A percentile compares a stretch with the other conserved stretches of the same genome.
Evolutionary conservation across 2,329 filamentous ascomycete species (phyloP).

Genomic region (Macrophomina tecta): DNA sequence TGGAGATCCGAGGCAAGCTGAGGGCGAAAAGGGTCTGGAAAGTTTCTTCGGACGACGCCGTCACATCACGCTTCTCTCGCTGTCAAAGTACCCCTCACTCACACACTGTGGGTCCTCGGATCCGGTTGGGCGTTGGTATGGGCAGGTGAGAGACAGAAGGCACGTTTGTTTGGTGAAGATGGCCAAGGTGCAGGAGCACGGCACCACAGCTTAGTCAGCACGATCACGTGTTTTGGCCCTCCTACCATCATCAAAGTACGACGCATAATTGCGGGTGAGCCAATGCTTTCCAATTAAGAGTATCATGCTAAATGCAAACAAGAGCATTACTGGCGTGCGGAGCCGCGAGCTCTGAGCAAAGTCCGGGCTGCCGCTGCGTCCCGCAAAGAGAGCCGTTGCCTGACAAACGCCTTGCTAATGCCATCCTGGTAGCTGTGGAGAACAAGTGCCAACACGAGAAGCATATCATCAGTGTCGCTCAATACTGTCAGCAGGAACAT

Average conservation of each 20-base stretch:
- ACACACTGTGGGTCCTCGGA: neutral
- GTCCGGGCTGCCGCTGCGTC: neutral
- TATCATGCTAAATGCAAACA: constrained; percentile 5
- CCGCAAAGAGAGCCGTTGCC: neutral
- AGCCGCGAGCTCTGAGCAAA: neutral
- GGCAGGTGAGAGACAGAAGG: neutral
- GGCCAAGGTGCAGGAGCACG: constrained; percentile 2
- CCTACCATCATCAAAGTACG: neutral
- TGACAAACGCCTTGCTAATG: constrained; percentile 25
- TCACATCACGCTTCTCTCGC: constrained; percentile 15
- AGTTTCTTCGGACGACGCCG: constrained; percentile 14
- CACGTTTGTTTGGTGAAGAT: constrained; percentile 13
- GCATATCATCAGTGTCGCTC: constrained; percentile 5
- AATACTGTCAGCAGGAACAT: constrained; percentile 27
- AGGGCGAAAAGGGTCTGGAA: constrained; percentile 1
- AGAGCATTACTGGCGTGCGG: neutral
- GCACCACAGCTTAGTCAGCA: constrained; percentile 19
- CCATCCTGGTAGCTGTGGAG: constrained; percentile 6
- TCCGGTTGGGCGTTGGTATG: neutral
- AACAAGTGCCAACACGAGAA: neutral
- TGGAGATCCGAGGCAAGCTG: constrained; percentile 18
- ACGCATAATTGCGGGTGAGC: neutral
- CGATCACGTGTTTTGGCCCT: constrained; percentile 7
- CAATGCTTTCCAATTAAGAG: constrained; percentile 7
- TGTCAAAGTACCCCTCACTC: neutral